These are phyloP conservation scores for Nakazawaea holstii DNA, from an alignment of 805 yeast genomes.

Conservation along the genomic window DNA sequence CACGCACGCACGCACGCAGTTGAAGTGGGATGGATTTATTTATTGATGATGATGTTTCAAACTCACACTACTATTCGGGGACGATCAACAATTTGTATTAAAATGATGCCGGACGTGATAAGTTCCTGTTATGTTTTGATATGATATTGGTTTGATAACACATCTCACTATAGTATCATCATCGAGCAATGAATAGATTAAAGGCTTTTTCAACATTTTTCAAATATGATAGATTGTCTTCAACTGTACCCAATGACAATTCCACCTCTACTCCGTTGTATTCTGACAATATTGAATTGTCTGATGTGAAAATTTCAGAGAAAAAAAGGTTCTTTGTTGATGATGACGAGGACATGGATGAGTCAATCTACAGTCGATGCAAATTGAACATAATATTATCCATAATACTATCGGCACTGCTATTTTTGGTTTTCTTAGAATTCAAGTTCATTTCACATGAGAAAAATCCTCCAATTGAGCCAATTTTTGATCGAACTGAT, in stretches of 20 bases:
- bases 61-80: too few species aligned
- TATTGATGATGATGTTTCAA: too few species aligned
- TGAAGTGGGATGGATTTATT: too few species aligned
- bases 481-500: constrained; percentile 1
- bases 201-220: too few species aligned
- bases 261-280: neutral
- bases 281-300: neutral
- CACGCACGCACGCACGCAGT: too few species aligned
- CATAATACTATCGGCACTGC: neutral
- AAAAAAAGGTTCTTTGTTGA: neutral
- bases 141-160: too few species aligned
- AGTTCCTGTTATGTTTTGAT: too few species aligned
- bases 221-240: neutral
- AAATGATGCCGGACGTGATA: too few species aligned
- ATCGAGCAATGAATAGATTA: too few species aligned
- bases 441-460: constrained; percentile 4
- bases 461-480: constrained; percentile 2
- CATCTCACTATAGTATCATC: too few species aligned
- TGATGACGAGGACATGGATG: constrained; percentile 6
- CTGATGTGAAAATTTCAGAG: neutral
- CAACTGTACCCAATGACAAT: neutral
- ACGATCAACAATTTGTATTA: too few species aligned
- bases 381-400: constrained; percentile 1
- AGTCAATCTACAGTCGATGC: neutral
- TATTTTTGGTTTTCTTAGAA: neutral